These are phyloP conservation scores for Trichoderma pleuroti DNA, from an alignment of 2,329 filamentous ascomycete species.

Conservation along the genomic window DNA sequence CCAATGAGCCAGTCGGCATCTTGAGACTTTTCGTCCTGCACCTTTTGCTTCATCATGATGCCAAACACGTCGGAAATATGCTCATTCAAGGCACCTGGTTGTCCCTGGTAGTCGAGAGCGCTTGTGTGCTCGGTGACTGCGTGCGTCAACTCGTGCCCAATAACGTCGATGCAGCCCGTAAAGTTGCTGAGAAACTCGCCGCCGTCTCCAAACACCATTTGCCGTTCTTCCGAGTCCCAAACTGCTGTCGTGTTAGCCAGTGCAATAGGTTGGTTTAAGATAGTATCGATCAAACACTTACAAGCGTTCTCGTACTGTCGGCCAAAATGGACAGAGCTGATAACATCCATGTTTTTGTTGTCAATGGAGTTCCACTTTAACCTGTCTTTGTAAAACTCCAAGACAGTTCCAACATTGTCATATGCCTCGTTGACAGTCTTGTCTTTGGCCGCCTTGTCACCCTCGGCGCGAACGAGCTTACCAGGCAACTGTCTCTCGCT, in stretches of 20 bases:
- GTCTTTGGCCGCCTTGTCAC: constrained; percentile 39
- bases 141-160: constrained; percentile 56
- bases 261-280: neutral
- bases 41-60: constrained; percentile 54
- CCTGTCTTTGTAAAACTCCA: constrained; percentile 47
- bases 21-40: constrained; percentile 42
- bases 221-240: constrained; percentile 47
- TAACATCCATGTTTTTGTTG: constrained; percentile 46
- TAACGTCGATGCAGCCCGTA: constrained; percentile 51
- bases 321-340: constrained; percentile 53
- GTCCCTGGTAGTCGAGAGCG: constrained; percentile 47
- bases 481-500: constrained; percentile 42
- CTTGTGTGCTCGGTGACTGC: constrained; percentile 51
- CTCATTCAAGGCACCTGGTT: constrained; percentile 55
- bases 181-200: constrained; percentile 51
- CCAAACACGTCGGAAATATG: constrained; percentile 55
- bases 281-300: constrained; percentile 26
- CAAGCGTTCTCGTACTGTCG: constrained; percentile 50
- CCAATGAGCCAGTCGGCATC: constrained; percentile 54
- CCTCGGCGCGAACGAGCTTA: constrained; percentile 41
- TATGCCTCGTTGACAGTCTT: constrained; percentile 46
- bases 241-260: constrained; percentile 29
- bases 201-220: constrained; percentile 57
- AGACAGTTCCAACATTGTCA: constrained; percentile 48
- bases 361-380: constrained; percentile 52